A percentile compares a stretch with the other conserved stretches of the same genome.
These are phyloP conservation scores for Lasiosphaeria hispida DNA, from an alignment of 495 filamentous ascomycete genomes.

Conservation along the genomic window DNA sequence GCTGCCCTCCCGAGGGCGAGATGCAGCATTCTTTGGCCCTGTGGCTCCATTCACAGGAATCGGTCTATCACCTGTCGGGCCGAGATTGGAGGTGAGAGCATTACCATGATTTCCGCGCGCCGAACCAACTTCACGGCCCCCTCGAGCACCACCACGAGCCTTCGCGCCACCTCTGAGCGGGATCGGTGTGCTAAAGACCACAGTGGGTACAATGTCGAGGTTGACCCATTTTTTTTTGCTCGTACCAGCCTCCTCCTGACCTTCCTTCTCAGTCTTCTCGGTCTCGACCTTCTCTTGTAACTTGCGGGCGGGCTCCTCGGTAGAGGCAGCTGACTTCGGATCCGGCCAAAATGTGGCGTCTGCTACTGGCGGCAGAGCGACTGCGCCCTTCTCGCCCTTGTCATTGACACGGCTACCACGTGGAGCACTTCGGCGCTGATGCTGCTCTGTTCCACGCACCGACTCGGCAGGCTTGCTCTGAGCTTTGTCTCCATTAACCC, in stretches of 20 bases:
- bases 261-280: constrained; percentile 55
- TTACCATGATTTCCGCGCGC: constrained; percentile 22
- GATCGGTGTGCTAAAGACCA: constrained; percentile 79
- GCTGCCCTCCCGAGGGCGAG: constrained; percentile 27
- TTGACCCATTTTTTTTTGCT: constrained; percentile 71
- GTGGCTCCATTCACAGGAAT: constrained; percentile 10
- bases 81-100: constrained; percentile 4
- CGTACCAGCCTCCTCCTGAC: constrained; percentile 58
- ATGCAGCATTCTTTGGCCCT: constrained; percentile 14
- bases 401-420: constrained; percentile 49
- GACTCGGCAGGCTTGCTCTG: constrained; percentile 52
- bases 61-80: constrained; percentile 20
- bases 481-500: constrained; percentile 41
- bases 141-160: constrained; percentile 58
- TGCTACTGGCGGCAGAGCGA: constrained; percentile 55
- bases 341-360: constrained; percentile 84
- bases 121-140: constrained; percentile 42
- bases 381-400: constrained; percentile 45
- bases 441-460: constrained; percentile 43
- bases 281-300: constrained; percentile 53
- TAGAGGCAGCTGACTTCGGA: constrained; percentile 71
- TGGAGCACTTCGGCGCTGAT: constrained; percentile 41
- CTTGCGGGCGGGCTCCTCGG: constrained; percentile 48
- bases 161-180: constrained; percentile 57
- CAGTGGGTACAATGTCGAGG: constrained; percentile 70